Conservation (phyloP, 2,329 filamentous ascomycete genomes). For the Penicillium sp. region DNA sequence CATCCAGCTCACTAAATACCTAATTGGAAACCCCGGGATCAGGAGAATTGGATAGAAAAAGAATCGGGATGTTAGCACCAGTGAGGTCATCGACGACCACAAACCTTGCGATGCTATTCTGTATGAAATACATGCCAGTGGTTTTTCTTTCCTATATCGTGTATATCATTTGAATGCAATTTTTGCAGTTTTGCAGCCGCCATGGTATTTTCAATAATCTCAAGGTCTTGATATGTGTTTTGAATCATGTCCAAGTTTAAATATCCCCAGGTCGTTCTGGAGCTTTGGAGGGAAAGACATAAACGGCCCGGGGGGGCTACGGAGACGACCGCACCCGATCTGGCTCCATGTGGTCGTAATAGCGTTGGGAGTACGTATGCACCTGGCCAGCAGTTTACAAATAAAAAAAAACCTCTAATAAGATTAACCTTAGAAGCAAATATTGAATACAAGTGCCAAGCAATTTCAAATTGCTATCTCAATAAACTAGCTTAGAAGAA, state of each 20-base stretch:
- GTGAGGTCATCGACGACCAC: slow-evolving; percentile 29
- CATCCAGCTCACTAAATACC: slow-evolving; percentile 38
- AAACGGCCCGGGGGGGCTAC: no score
- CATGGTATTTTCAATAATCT: background rate
- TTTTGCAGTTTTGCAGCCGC: slow-evolving; percentile 34
- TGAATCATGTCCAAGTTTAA: background rate
- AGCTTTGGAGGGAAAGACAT: background rate
- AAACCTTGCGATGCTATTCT: slow-evolving; percentile 33
- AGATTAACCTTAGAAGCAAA: background rate
- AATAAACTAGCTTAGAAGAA: background rate
- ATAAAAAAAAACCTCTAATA: background rate
- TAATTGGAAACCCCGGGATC: slow-evolving; percentile 28
- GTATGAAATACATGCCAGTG: slow-evolving; percentile 41
- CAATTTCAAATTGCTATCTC: background rate
- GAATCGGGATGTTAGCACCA: slow-evolving; percentile 32
- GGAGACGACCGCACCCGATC: no score
- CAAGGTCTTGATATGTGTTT: background rate
- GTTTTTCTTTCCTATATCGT: slow-evolving; percentile 39
- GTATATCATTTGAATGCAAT: slow-evolving; percentile 43
- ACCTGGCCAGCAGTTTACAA: background rate
- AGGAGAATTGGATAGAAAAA: slow-evolving; percentile 37
- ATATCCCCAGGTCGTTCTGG: background rate
- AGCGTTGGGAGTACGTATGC: background rate
- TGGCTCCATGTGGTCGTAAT: no score
- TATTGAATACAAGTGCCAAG: background rate